Conservation (phyloP, 23 red algal genomes). For the Gracilaria vermiculophylla region DNA sequence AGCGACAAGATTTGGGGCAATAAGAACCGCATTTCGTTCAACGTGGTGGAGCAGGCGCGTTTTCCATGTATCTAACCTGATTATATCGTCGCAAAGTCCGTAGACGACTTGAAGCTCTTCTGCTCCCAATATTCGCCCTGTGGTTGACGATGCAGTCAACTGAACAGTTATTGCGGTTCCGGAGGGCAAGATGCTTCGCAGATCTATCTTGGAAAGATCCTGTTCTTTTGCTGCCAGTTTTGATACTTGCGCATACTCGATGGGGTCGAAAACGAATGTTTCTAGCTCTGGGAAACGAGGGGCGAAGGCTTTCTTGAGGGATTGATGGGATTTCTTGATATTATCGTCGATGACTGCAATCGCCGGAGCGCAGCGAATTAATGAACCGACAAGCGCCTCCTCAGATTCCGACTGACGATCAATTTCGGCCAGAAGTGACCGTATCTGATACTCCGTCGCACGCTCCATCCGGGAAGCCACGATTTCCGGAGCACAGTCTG, state of each 20-base stretch:
- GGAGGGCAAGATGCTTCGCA: conserved; percentile 61
- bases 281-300: conserved; percentile 85
- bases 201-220: conserved; percentile 33
- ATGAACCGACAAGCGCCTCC: background rate
- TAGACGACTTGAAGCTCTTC: conserved; percentile 54
- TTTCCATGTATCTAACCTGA: conserved; percentile 40
- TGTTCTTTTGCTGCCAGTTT: conserved; percentile 27
- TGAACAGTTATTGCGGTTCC: conserved; percentile 79
- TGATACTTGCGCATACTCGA: conserved; percentile 68
- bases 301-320: conserved; percentile 53
- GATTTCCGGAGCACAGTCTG: too few species aligned
- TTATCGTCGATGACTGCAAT: conserved; percentile 59
- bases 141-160: conserved; percentile 55
- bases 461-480: background rate
- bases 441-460: background rate
- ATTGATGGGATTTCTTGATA: conserved; percentile 28
- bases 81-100: conserved; percentile 17
- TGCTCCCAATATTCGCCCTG: conserved; percentile 30
- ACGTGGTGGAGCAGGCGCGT: conserved; percentile 44
- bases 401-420: background rate
- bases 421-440: background rate
- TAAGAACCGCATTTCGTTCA: conserved; percentile 32
- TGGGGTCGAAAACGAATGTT: conserved; percentile 69
- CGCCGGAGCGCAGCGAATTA: conserved; percentile 27
- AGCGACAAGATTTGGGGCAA: conserved; percentile 75